Base-by-base conservation (phyloP, 805 yeast species). In the Kodamaea leandrae region DNA sequence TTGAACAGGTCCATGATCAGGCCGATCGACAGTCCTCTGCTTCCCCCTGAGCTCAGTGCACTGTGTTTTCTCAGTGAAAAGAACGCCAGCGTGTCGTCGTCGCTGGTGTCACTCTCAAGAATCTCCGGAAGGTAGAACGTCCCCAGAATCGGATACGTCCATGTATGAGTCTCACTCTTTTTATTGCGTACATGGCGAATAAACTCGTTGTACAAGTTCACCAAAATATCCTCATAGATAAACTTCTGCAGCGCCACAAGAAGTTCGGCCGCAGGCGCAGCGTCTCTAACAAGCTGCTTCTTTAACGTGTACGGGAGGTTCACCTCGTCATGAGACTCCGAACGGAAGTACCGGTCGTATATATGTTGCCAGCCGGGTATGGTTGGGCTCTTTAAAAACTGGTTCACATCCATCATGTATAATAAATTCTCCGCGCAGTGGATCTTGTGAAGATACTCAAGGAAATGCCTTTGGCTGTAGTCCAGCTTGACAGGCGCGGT, bases 381-480 rank as follows among this genome's bases (percentile, higher is more conserved):
- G 36, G 41, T 50, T 43, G 39, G 51, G 41, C 19, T 20, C 14
- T n/a, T 20, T 17, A 54, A 41, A 32, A 50, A 52, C 4, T 37
- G 30, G 41, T 58, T 57, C 15, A 60, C 42, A 32, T 54, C 60
- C 18, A 56, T 29, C 15, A 66, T 46, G 36, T 64, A 66, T 44
- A 64, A 68, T 25, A 58, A 53, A 49, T 66, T 66, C 43, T 67
- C 72, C 33, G 58, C 46, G 50, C 72, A 66, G 45, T 67, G 72
- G 21, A 55, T 53, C 13, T 46, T 40, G 14, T 44, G 32, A 21
- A 67, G 54, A 41, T 52, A 67, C 36, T 53, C 50, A 15, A 52
- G 34, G 39, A 67, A 67, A 32, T 51, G 36, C 41, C 36, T 7
- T 36, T 43, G 24, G 26, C 30, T 39, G 24, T 39, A 39, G 8